Base-by-base conservation (phyloP, 2,329 filamentous ascomycete species). In the Emericellopsis atlantica region DNA sequence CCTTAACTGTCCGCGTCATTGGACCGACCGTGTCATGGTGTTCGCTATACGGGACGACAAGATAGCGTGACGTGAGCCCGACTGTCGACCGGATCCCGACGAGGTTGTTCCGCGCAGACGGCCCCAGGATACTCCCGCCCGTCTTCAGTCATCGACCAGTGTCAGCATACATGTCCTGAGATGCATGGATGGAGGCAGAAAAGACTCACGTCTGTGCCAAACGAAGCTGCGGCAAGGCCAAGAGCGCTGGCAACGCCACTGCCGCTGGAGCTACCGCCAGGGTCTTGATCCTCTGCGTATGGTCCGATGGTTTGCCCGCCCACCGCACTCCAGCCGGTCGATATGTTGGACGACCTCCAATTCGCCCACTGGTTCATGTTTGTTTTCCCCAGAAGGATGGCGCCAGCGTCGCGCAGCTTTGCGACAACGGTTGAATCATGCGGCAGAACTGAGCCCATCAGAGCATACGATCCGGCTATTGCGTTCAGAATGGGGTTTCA, bases 1-100 rank as follows among this genome's bases (percentile, higher is more conserved):
- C 84, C 15, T 67, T 65, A 6, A 88, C 75, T 0, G 77, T 84
- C 15, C 74, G 72, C 0, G 72, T 80, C 51, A 88, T 77, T 1
- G 70, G 65, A 2, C 83, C 83, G 0, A 87, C 73, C 0, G 74
- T 78, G 50, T 88, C 84, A 49, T 83, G 78, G 49, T 83, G 74
- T 41, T 72, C 62, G 9, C 69, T 74, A 51, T 82, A 79, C 1
- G 83, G 83, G 26, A 88, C 69, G 23, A 80, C 70, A 15, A 69
- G 75, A 16, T 61, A 66, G n/a, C 80, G 65, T 8, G 80, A 84
- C 0, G 81, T 85, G 39, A 84, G 57, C 0, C 82, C 83, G 6
- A 87, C 79, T 1, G 81, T 87, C 2, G 83, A 81, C 59, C 87
- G 87, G 55, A 88, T 72, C 3, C 83, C 83, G 2, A 87, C 80